These are phyloP conservation scores for Kwoniella shivajii DNA, from an alignment of 1,284 basidiomycete species.

Conservation along the genomic window DNA sequence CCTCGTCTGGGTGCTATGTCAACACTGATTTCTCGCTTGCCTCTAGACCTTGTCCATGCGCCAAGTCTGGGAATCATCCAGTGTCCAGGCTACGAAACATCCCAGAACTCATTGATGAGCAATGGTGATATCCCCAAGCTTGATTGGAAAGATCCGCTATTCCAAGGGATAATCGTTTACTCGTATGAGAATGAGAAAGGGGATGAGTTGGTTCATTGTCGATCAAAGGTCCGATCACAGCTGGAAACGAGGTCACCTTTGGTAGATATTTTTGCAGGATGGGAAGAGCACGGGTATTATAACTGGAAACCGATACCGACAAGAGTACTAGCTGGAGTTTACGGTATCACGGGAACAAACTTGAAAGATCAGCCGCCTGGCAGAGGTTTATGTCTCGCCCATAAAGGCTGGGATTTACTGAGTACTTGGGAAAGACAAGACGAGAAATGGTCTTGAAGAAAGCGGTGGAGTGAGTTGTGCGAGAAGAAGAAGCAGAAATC, in stretches of 20 bases:
- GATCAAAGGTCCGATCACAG: neutral
- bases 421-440: slow-evolving; percentile 1
- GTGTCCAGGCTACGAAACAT: neutral
- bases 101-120: neutral
- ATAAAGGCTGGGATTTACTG: slow-evolving; percentile 7
- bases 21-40: neutral
- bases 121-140: neutral
- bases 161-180: slow-evolving; percentile 7
- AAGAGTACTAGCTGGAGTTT: slow-evolving; percentile 3
- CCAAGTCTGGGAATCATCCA: neutral
- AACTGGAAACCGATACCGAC: neutral
- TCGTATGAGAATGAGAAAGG: neutral
- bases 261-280: neutral
- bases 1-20: neutral
- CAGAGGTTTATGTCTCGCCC: neutral
- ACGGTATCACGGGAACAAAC: neutral
- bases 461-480: too few species aligned
- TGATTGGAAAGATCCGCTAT: neutral
- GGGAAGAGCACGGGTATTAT: slow-evolving; percentile 8
- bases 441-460: neutral
- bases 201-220: slow-evolving; percentile 6
- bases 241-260: neutral
- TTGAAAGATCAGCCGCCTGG: neutral
- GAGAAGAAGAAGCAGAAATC: too few species aligned
- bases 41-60: neutral